Evolutionary conservation across 345 rosid genomes (phyloP), one percentile per base, ranked within the genome.

Genomic region (Toxicodendron radicans): DNA sequence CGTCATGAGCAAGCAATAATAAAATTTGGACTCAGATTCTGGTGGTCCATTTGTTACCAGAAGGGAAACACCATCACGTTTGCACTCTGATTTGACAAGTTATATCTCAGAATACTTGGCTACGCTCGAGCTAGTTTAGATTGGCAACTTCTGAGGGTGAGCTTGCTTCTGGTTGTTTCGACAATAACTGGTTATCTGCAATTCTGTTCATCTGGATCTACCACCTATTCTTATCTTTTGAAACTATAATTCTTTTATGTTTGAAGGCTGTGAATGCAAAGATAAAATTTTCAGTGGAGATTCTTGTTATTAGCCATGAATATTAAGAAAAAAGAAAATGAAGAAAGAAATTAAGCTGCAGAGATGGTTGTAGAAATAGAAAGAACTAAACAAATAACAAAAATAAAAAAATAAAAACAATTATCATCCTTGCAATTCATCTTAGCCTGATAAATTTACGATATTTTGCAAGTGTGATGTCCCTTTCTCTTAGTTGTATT

Each of bases 61-160:
- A 27, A 56, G 23, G 64, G 71, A 73, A 73, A 73, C 76, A 73
- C 54, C 10, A 6, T 46, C 71, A 74, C 64, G 71, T 74, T 64
- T 64, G 41, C 63, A 9, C 51, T 41, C 1, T 38, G 68, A 51
- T 63, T 35, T 53, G 62, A 64, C 62, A 24, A 12, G 14, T 16
- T 23, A 7, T 35, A 33, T 21, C 7, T 20, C 30, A 27, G 17
- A 18, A 23, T 49, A 17, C 10, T 30, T 72, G n/a, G 62, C 64
- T 57, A 20, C 20, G 21, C 9, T 68, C n/a, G 52, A 56, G 52
- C 73, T 1, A 56, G 33, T 32, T 51, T 56, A 21, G 21, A 20
- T 70, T 35, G 49, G 65, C 65, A 59, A 71, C 16, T 48, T 23
- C 38, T 56, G 59, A 18, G 12, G n/a, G 72, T 32, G 72, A 68